Conservation (phyloP, 257 asterid species). For the Solanum chaucha region DNA sequence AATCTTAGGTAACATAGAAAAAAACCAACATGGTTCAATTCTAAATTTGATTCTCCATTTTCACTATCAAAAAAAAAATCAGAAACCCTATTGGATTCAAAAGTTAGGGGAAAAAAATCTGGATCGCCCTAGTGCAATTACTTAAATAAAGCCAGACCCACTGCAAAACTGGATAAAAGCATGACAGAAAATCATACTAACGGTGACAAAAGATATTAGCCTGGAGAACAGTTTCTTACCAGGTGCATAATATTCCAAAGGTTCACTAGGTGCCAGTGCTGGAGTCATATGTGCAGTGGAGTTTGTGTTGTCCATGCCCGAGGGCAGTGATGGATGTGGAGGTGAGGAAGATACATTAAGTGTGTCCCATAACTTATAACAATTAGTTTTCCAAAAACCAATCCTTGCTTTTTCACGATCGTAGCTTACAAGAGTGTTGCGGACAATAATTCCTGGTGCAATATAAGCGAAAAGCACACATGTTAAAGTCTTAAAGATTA, state of each 20-base stretch:
- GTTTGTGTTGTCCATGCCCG: constrained; percentile 17
- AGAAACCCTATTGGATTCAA: not conserved
- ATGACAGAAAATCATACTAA: not conserved
- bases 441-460: constrained; percentile 69
- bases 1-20: not conserved
- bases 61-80: not conserved
- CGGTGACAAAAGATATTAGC: not conserved
- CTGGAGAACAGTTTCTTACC: not conserved
- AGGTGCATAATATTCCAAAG: not conserved
- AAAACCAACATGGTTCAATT: not conserved
- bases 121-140: not conserved
- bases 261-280: not conserved
- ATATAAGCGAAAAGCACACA: not conserved
- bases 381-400: constrained; percentile 97
- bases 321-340: constrained; percentile 35
- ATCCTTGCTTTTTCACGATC: constrained; percentile 83
- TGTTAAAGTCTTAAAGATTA: not conserved
- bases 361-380: constrained; percentile 87
- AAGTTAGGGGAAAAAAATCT: not conserved
- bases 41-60: not conserved
- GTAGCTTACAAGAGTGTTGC: constrained; percentile 90
- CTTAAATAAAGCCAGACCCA: not conserved
- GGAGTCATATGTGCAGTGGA: constrained; percentile 14
- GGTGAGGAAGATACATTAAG: constrained; percentile 36
- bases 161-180: not conserved